phyloP scores from a whole-genome alignment of 1,284 basidiomycete genomes.

The Jaminaea rosea region DNA sequence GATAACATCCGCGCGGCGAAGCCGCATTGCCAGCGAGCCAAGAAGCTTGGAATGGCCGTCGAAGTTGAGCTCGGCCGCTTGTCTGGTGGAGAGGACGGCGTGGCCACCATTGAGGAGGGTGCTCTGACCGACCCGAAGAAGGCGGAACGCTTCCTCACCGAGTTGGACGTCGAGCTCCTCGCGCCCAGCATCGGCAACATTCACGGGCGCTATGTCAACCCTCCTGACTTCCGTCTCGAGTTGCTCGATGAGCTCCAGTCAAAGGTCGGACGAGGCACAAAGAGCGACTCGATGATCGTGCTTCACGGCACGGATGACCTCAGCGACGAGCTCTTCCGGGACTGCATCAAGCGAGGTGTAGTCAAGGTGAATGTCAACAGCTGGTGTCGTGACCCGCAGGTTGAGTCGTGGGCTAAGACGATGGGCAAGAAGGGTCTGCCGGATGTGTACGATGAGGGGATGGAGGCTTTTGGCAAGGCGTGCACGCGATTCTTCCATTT shows the following conservation, averaged over 20 bases:
- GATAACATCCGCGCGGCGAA: conserved; percentile 21
- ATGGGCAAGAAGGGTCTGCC: conserved; percentile 10
- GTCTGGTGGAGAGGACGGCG: conserved; percentile 51
- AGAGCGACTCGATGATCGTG: conserved; percentile 11
- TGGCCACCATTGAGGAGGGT: conserved; percentile 50
- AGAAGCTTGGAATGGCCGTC: conserved; percentile 48
- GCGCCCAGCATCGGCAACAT: conserved; percentile 51
- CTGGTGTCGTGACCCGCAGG: conserved; percentile 24
- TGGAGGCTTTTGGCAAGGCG: conserved; percentile 8
- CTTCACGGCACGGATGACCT: conserved; percentile 28
- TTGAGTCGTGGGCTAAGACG: conserved; percentile 14
- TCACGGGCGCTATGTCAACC: conserved; percentile 38
- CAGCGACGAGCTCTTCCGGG: conserved; percentile 13
- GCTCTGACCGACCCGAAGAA: conserved; percentile 50
- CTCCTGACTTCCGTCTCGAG: conserved; percentile 13
- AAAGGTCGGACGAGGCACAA: conserved; percentile 12
- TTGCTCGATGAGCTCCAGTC: conserved; percentile 15
- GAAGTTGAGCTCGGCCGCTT: conserved; percentile 51
- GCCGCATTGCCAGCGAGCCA: conserved; percentile 28
- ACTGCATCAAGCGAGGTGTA: conserved; percentile 14
- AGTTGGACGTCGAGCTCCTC: conserved; percentile 49
- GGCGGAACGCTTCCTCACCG: conserved; percentile 17
- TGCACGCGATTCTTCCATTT: conserved; percentile 17
- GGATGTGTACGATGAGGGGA: conserved; percentile 22
- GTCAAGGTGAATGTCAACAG: conserved; percentile 25